phyloP scores from a whole-genome alignment of 2,329 filamentous ascomycete species.

The Dothiorella sarmentorum region DNA sequence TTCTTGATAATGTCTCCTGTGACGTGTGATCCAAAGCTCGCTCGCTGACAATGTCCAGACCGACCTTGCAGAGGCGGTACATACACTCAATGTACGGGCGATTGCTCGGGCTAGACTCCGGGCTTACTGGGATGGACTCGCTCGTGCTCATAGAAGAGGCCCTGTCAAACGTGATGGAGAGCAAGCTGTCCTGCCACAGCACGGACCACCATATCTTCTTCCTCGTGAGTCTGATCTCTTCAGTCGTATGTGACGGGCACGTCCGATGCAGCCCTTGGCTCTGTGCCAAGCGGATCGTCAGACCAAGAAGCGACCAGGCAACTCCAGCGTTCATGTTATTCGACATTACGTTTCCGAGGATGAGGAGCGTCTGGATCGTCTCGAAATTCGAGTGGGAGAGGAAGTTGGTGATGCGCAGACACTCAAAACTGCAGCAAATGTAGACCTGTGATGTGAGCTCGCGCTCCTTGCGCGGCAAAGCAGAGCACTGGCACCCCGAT shows the following conservation, averaged over 20 bases:
- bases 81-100: slow-evolving; percentile 57
- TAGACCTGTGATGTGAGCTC: slow-evolving; percentile 64
- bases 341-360: slow-evolving; percentile 60
- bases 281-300: slow-evolving; percentile 59
- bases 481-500: slow-evolving; percentile 59
- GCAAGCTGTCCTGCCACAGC: slow-evolving; percentile 62
- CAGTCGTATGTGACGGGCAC: slow-evolving; percentile 52
- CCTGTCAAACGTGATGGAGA: slow-evolving; percentile 62
- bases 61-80: slow-evolving; percentile 55
- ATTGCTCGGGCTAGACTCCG: slow-evolving; percentile 46
- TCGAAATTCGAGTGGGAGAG: slow-evolving; percentile 59
- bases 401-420: slow-evolving; percentile 62
- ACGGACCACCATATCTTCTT: slow-evolving; percentile 55
- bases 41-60: slow-evolving; percentile 58
- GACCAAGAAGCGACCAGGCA: slow-evolving; percentile 57
- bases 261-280: slow-evolving; percentile 59
- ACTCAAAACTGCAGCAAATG: slow-evolving; percentile 63
- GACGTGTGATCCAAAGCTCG: slow-evolving; percentile 50
- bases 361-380: slow-evolving; percentile 59
- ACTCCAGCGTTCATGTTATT: slow-evolving; percentile 65
- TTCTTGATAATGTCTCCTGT: slow-evolving; percentile 52
- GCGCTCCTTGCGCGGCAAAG: slow-evolving; percentile 55
- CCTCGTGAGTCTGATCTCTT: slow-evolving; percentile 40
- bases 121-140: slow-evolving; percentile 40
- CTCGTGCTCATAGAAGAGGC: slow-evolving; percentile 55